Base-by-base conservation (phyloP, 2,329 filamentous ascomycete species). In the Podosphaera aphanis region DNA sequence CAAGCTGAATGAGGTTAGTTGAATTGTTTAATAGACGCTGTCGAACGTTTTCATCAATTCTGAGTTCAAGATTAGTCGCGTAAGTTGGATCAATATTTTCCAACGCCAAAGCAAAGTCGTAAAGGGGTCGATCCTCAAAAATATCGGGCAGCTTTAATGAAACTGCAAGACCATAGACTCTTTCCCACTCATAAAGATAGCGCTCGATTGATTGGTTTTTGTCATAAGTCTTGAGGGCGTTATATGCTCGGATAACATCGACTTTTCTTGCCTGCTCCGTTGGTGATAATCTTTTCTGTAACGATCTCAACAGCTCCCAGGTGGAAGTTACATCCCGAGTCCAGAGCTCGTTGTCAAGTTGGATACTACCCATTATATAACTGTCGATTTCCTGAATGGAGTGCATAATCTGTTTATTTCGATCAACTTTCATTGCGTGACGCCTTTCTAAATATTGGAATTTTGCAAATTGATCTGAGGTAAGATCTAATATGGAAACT, bases 331-430 rank as follows among this genome's bases (percentile, higher is more conserved):
- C 39, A 42, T 42, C 39, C 8, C 39, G 21, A 16, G 25, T 27
- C 39, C 39, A 42, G 27, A 42, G 15, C 18, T 42, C 39, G n/a
- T 42, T 42, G n/a, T 42, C n/a, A 42, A n/a, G 27, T 6, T 16
- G n/a, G n/a, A 42, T 27, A 18, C 39, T 29, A 27, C 39, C 39
- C 21, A 42, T 27, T 4, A 43, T 43, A 33, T 43, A 33, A 33
- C 41, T 31, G 19, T 43, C 41, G 4, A 43, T 43, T 19, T 43
- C 41, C 31, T n/a, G 23, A 31, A 43, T 31, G 15, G 25, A 31
- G 11, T 33, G 5, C 13, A 43, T 31, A 10, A 43, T 43, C 20
- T 43, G 13, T 31, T 33, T 43, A 13, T 33, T 43, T 5, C 11
- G 23, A 33, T 20, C 31, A 5, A 43, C n/a, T 43, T 20, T 31